A percentile compares a stretch with the other conserved stretches of the same genome.
Evolutionary conservation across 2,329 filamentous ascomycete genomes (phyloP).

Genomic region (Monosporascus sp.): DNA sequence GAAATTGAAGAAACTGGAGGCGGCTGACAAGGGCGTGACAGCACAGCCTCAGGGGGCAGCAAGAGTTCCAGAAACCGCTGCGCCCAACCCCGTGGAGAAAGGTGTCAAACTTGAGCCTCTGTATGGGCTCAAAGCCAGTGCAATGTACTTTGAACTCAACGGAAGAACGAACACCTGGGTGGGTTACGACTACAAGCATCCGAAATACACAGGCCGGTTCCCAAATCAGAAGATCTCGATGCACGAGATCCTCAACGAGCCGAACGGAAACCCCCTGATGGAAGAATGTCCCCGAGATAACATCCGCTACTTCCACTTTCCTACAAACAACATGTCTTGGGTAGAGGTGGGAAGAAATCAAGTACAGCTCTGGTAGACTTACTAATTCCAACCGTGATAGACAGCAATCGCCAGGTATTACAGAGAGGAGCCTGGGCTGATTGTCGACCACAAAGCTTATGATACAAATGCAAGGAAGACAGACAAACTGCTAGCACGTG

Average conservation of each 20-base stretch:
- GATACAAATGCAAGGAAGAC: background rate
- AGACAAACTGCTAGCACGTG: conserved; percentile 1
- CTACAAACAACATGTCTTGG: conserved; percentile 8
- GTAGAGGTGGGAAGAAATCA: conserved; percentile 2
- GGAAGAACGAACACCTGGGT: background rate
- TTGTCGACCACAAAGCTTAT: background rate
- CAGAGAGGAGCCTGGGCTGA: background rate
- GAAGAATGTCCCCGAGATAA: background rate
- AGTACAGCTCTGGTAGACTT: background rate
- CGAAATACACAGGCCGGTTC: background rate
- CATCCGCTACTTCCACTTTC: conserved; percentile 8
- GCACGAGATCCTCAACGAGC: background rate
- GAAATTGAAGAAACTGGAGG: background rate
- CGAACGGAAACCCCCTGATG: background rate
- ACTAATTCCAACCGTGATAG: background rate
- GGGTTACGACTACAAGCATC: background rate
- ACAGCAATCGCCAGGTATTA: conserved; percentile 6
- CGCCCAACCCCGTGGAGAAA: background rate
- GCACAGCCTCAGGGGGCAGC: background rate
- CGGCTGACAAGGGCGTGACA: background rate
- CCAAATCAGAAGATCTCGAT: conserved; percentile 5
- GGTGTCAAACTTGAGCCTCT: background rate
- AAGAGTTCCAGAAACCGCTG: background rate
- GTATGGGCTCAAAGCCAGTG: background rate
- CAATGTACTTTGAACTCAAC: background rate